phyloP scores from a whole-genome alignment of 208 protist genomes.

The Ichthyophonus hoferi region DNA sequence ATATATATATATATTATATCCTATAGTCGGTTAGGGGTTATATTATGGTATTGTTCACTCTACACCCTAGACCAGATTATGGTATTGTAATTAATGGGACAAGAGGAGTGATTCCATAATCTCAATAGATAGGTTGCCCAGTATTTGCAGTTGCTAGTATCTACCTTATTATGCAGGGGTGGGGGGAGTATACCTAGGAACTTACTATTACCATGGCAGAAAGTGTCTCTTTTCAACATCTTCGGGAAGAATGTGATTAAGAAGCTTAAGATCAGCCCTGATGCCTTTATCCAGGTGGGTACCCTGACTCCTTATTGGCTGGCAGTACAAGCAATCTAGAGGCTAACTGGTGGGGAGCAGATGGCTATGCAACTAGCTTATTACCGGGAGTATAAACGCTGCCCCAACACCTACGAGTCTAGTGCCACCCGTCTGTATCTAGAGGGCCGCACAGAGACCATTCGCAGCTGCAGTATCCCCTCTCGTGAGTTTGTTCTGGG shows the following conservation, averaged over 20 bases:
- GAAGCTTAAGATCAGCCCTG: conserved; percentile 20
- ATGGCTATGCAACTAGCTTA: conserved; percentile 25
- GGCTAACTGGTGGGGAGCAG: background rate
- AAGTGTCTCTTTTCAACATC: background rate
- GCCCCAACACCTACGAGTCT: conserved; percentile 35
- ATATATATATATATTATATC: too few relatives aligned
- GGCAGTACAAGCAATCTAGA: background rate
- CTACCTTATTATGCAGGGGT: too few relatives aligned
- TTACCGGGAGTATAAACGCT: background rate
- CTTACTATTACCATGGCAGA: too few relatives aligned
- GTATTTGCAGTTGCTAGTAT: too few relatives aligned
- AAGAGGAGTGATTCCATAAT: too few relatives aligned
- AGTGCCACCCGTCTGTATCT: conserved; percentile 47
- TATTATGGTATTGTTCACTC: too few relatives aligned
- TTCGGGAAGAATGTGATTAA: conserved; percentile 22
- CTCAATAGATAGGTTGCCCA: too few relatives aligned
- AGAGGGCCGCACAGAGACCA: conserved; percentile 48
- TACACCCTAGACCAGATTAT: too few relatives aligned
- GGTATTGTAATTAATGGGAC: too few relatives aligned
- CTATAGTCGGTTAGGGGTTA: too few relatives aligned
- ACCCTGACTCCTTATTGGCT: conserved; percentile 8
- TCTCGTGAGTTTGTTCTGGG: background rate
- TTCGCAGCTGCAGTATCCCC: background rate
- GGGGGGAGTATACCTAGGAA: too few relatives aligned
- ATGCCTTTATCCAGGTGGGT: conserved; percentile 51